phyloP scores from a whole-genome alignment of 179 eudicot species.

The Sideroxylon spinosum region DNA sequence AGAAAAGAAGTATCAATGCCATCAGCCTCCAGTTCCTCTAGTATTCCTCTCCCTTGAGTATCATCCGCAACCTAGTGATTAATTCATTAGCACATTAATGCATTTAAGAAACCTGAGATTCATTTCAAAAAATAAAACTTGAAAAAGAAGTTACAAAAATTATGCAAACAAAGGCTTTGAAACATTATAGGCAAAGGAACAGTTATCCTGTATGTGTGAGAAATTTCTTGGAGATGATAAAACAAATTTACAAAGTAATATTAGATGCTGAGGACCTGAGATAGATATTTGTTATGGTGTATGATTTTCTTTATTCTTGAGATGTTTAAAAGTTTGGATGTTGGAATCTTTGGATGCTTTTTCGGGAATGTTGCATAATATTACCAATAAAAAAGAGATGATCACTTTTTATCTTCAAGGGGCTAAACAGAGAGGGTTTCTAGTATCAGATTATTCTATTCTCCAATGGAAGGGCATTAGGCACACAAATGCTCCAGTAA shows the following conservation, averaged over 20 bases:
- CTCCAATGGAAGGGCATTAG: neutral
- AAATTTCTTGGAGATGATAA: neutral
- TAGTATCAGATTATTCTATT: too few relatives aligned
- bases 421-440: neutral
- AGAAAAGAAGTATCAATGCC: constrained; percentile 82
- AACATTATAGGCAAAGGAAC: neutral
- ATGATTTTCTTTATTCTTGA: neutral
- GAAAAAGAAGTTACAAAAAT: neutral
- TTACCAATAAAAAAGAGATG: neutral
- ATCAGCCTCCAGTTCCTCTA: constrained; percentile 84
- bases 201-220: neutral
- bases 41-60: constrained; percentile 79
- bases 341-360: neutral
- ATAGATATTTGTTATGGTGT: neutral
- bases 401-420: neutral
- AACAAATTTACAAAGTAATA: neutral
- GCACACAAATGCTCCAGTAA: neutral
- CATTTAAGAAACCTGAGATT: constrained; percentile 1
- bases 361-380: neutral
- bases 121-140: neutral
- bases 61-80: constrained; percentile 79
- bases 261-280: neutral
- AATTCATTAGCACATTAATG: constrained; percentile 14
- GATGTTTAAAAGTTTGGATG: neutral
- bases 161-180: neutral